Base-by-base conservation (phyloP, 257 asterid species). In the Mitragyna speciosa region DNA sequence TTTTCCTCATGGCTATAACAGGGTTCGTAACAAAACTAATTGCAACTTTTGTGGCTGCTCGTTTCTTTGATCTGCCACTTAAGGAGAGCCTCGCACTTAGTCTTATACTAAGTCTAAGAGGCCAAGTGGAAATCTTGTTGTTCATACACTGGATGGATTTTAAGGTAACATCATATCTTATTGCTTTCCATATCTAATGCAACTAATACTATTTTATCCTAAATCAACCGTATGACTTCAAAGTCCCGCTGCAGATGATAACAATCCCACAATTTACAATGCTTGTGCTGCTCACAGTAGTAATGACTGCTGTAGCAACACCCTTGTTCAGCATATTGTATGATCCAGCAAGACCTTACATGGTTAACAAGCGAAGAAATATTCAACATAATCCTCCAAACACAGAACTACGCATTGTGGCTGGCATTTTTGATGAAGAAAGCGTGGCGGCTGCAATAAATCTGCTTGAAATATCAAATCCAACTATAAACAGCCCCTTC, bases 271-370 rank as follows among this genome's bases (percentile, higher is more conserved):
- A 88, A 41, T 85, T 87, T 85, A 75, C 96, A 51, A 52, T 90
- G 83, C 77, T 94, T 85, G 92, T 90, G 82, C 63, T 91, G 33
- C 28, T 85, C 79, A 79, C 92, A 22, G 5, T 84, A 26, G 36
- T 59, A 12, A 74, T 86, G 77, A 90, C 97, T 72, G 91, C 89
- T 43, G 16, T 89, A 68, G 72, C 78, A 6, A 83, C 96, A 8
- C 97, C 97, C 0, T 10, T 94, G 78, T 86, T 92, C 81, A 86
- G 91, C 82, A 61, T 91, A 31, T 41, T 93, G 72, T 94, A 92
- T 70, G 93, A 91, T 81, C 97, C 98, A 8, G 83, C 92, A 0
- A 87, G 89, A 84, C 97, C 97, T 28, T 94, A 94, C 77, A 87
- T 89, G 91, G 86, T 93, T 66, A 87, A 90, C 90, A 88, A 81